Conservation (phyloP, 2,329 filamentous ascomycete species). For the Albophoma yamanashiensis region DNA sequence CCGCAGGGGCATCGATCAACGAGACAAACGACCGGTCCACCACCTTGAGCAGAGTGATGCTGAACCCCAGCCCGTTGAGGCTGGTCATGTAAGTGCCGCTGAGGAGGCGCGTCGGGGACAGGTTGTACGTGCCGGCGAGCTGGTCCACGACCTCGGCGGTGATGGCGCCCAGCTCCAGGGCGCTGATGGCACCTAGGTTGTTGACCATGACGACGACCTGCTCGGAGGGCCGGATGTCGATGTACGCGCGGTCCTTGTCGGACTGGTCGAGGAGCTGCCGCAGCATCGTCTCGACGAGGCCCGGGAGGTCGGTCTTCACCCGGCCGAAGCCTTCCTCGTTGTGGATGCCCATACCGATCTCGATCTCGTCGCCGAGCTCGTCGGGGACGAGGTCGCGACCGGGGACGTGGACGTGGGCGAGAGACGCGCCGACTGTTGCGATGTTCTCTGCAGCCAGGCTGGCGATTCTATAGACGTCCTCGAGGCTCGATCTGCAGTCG, state of each 20-base stretch:
- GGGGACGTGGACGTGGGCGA: background rate
- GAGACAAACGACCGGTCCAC: background rate
- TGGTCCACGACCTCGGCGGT: background rate
- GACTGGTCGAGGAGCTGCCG: background rate
- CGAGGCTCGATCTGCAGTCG: background rate
- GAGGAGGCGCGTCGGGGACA: background rate
- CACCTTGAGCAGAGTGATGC: background rate
- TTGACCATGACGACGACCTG: background rate
- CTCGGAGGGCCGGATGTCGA: background rate
- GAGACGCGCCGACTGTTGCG: background rate
- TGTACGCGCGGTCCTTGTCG: background rate
- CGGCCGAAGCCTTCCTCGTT: background rate
- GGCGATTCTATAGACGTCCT: background rate
- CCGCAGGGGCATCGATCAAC: background rate
- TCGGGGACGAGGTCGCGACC: background rate
- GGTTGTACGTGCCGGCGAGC: background rate
- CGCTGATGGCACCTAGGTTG: background rate
- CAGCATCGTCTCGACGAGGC: background rate
- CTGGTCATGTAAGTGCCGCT: background rate
- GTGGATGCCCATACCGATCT: background rate
- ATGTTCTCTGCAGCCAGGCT: background rate
- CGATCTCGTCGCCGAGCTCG: background rate
- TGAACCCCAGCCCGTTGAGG: background rate
- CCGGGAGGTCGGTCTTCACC: background rate
- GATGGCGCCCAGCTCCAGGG: background rate